Percentiles rank a stretch among this genome's conserved stretches.
Evolutionary conservation across 768 basidiomycete species (phyloP).

Genomic region (Rhodotorula babjevae): DNA sequence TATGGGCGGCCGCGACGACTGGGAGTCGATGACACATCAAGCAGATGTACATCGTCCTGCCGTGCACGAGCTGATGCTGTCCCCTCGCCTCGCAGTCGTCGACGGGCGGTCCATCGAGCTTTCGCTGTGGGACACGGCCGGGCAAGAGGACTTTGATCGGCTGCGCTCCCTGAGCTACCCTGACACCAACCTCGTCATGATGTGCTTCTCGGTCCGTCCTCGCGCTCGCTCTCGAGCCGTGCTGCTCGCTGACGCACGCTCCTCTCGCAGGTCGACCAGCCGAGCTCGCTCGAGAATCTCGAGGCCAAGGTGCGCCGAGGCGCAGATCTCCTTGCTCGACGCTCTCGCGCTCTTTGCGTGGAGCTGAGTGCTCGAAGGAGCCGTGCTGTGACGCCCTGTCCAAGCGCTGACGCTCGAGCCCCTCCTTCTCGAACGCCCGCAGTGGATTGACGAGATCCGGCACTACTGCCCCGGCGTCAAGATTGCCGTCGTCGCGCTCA

Average conservation of each 20-base stretch:
- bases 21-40: no score
- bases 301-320: slow-evolving; percentile 77
- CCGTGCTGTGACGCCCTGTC: background rate
- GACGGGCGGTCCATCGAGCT: slow-evolving; percentile 85
- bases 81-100: background rate
- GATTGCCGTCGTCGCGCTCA: slow-evolving; percentile 70
- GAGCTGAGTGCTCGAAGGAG: no score
- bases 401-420: background rate
- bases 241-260: background rate
- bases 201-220: slow-evolving; percentile 79
- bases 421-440: slow-evolving; percentile 9
- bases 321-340: no score
- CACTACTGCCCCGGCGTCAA: slow-evolving; percentile 92
- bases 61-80: background rate
- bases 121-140: slow-evolving; percentile 95
- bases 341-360: no score
- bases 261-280: slow-evolving; percentile 71
- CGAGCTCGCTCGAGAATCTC: slow-evolving; percentile 91
- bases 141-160: slow-evolving; percentile 96
- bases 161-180: slow-evolving; percentile 91
- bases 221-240: background rate
- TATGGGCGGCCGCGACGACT: no score
- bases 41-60: no score
- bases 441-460: slow-evolving; percentile 91
- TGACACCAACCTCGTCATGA: slow-evolving; percentile 91